These are phyloP conservation scores for Pythium rhizo-oryzae DNA, from an alignment of 352 stramenopile species.

Conservation along the genomic window DNA sequence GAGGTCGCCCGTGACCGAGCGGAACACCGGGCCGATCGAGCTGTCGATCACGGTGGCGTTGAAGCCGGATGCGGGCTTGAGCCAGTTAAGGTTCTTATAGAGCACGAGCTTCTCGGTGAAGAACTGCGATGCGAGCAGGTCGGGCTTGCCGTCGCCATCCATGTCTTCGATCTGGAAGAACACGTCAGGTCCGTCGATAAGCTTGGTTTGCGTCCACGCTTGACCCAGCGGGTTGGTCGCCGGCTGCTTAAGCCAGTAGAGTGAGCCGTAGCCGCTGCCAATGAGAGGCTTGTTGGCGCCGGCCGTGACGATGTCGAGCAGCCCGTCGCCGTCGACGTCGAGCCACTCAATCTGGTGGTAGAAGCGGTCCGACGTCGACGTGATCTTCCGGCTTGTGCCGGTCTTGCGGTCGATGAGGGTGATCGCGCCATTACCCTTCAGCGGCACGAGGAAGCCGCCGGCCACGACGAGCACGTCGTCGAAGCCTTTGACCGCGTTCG, in stretches of 20 bases:
- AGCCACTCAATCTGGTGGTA: slow-evolving; percentile 30
- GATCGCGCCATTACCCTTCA: slow-evolving; percentile 26
- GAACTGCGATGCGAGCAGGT: slow-evolving; percentile 22
- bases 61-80: slow-evolving; percentile 16
- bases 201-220: slow-evolving; percentile 24
- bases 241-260: slow-evolving; percentile 29
- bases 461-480: slow-evolving; percentile 20
- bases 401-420: slow-evolving; percentile 23
- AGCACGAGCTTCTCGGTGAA: slow-evolving; percentile 27
- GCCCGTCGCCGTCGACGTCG: slow-evolving; percentile 20
- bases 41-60: slow-evolving; percentile 25
- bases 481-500: slow-evolving; percentile 21
- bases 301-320: slow-evolving; percentile 25
- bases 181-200: slow-evolving; percentile 21
- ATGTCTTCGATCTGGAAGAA: slow-evolving; percentile 29
- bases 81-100: slow-evolving; percentile 28
- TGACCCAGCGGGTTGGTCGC: slow-evolving; percentile 23
- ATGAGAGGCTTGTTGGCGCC: slow-evolving; percentile 26
- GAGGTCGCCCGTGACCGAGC: slow-evolving; percentile 22
- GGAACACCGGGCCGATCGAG: slow-evolving; percentile 22
- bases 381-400: slow-evolving; percentile 20
- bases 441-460: slow-evolving; percentile 24
- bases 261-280: slow-evolving; percentile 21
- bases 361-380: slow-evolving; percentile 20
- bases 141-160: slow-evolving; percentile 17